These are phyloP conservation scores for Syzygium malaccense DNA, from an alignment of 441 rosid species.

Conservation along the genomic window DNA sequence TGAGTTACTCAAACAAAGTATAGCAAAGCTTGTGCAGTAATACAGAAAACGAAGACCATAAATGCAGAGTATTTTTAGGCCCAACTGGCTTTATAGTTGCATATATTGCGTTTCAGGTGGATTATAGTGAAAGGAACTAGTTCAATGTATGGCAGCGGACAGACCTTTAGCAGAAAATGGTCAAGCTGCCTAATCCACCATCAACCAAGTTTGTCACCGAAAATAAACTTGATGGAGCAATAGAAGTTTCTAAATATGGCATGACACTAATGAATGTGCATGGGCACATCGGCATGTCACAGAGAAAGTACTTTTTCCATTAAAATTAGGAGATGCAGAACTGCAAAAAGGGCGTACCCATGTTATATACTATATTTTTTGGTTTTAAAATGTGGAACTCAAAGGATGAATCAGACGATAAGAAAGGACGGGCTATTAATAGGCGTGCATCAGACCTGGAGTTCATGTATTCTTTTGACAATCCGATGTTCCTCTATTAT, in stretches of 20 bases:
- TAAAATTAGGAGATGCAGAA: not conserved
- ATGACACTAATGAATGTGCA: not conserved
- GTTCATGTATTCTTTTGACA: constrained; percentile 68
- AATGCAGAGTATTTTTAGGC: not conserved
- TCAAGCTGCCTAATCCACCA: not conserved
- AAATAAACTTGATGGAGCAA: not conserved
- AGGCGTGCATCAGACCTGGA: constrained; percentile 55
- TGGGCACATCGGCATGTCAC: not conserved
- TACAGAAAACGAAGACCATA: not conserved
- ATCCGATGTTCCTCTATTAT: constrained; percentile 65
- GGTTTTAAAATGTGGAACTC: not conserved
- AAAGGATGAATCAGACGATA: not conserved
- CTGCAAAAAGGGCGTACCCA: not conserved
- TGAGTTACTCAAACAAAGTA: not conserved
- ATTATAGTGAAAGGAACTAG: not conserved
- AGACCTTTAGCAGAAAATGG: not conserved
- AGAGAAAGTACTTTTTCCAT: not conserved
- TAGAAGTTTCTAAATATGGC: not conserved
- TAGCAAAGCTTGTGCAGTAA: not conserved
- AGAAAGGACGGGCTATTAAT: not conserved
- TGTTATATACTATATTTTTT: not conserved
- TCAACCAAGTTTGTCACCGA: not conserved
- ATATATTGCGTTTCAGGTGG: not conserved
- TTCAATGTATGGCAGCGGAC: not conserved
- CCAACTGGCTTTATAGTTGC: not conserved